Evolutionary conservation across 805 yeast species (phyloP).

Genomic region (Ogataea pignaliae): DNA sequence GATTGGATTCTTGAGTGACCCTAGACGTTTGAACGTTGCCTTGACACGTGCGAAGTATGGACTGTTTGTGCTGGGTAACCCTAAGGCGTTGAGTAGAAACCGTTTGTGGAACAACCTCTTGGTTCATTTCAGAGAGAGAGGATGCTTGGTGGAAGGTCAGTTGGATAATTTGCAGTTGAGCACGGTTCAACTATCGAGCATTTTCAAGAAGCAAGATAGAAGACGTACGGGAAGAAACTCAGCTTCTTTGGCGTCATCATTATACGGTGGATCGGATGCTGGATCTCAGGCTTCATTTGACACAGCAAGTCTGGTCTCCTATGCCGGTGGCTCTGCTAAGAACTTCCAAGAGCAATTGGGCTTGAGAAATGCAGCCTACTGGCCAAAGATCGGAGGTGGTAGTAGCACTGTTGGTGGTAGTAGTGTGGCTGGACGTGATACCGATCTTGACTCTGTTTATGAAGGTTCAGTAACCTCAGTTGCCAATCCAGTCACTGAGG

Average conservation of each 20-base stretch:
- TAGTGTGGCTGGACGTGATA: conserved; percentile 6
- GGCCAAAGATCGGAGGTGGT: conserved; percentile 21
- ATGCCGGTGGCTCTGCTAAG: conserved; percentile 21
- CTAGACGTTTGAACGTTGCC: conserved; percentile 85
- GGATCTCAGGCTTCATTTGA: conserved; percentile 28
- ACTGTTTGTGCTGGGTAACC: conserved; percentile 76
- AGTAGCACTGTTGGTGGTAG: conserved; percentile 2
- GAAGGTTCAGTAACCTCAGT: not conserved
- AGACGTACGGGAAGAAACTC: conserved; percentile 5
- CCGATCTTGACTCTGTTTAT: conserved; percentile 3
- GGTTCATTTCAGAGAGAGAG: conserved; percentile 74
- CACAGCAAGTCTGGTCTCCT: conserved; percentile 36
- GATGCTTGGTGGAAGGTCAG: conserved; percentile 88
- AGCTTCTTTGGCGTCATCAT: conserved; percentile 4
- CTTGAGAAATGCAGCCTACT: conserved; percentile 8
- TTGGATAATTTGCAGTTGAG: conserved; percentile 74
- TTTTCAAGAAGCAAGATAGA: conserved; percentile 5
- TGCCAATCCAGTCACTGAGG: conserved; percentile 19
- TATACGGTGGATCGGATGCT: not conserved
- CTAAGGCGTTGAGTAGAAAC: conserved; percentile 67
- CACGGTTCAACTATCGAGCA: conserved; percentile 44
- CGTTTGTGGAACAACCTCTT: conserved; percentile 75
- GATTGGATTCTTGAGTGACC: conserved; percentile 82
- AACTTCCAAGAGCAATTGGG: conserved; percentile 7
- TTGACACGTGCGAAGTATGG: conserved; percentile 86